Conservation (phyloP, 495 filamentous ascomycete species). For the Podospora appendiculata region DNA sequence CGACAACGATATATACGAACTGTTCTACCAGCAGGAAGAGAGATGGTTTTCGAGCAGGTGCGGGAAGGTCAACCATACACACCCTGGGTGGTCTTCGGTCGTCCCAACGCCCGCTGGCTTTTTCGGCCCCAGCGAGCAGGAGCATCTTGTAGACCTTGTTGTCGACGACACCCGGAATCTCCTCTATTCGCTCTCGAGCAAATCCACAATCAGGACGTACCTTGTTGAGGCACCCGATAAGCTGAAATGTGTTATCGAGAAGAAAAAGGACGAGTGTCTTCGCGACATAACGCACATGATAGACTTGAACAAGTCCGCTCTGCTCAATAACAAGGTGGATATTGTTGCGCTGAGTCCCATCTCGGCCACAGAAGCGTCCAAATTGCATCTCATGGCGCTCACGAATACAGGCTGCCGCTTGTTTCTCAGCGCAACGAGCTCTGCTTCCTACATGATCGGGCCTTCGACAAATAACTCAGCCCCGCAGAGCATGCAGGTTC, state of each 20-base stretch:
- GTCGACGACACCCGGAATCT: conserved; percentile 83
- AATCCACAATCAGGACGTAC: conserved; percentile 78
- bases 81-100: conserved; percentile 63
- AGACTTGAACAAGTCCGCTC: conserved; percentile 42
- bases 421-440: conserved; percentile 81
- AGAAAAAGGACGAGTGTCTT: conserved; percentile 44
- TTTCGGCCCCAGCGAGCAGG: conserved; percentile 28
- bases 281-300: conserved; percentile 73
- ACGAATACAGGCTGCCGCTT: conserved; percentile 87
- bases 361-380: conserved; percentile 66
- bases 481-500: conserved; percentile 93
- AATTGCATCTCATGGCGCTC: conserved; percentile 81
- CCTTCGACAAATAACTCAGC: conserved; percentile 48
- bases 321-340: conserved; percentile 56
- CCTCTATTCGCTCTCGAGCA: conserved; percentile 82
- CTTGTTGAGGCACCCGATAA: conserved; percentile 55
- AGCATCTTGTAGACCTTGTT: conserved; percentile 65
- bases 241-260: conserved; percentile 48
- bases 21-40: conserved; percentile 93
- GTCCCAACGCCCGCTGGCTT: conserved; percentile 28
- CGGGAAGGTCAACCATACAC: conserved; percentile 77
- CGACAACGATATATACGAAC: conserved; percentile 82
- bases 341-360: conserved; percentile 84
- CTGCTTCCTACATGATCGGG: conserved; percentile 58
- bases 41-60: conserved; percentile 85